Conservation (phyloP, 441 rosid species). For the Hura crepitans region DNA sequence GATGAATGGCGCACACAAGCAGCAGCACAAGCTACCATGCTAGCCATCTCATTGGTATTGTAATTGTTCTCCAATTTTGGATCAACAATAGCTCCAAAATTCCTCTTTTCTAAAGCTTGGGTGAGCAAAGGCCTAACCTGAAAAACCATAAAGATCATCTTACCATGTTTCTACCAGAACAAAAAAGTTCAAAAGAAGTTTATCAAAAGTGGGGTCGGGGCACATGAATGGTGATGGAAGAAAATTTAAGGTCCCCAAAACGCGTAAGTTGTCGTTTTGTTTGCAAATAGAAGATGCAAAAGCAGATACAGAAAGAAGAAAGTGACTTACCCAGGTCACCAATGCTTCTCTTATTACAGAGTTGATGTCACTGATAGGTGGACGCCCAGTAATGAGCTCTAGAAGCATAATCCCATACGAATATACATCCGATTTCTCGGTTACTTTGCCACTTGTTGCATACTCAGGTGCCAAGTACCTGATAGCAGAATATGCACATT, state of each 20-base stretch:
- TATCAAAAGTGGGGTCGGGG: slow-evolving; percentile 22
- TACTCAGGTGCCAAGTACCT: slow-evolving; percentile 86
- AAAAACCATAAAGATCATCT: not conserved
- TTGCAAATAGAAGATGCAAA: not conserved
- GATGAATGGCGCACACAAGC: slow-evolving; percentile 20
- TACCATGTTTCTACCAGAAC: not conserved
- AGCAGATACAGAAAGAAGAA: too few species aligned
- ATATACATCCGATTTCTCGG: slow-evolving; percentile 82
- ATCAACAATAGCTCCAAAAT: slow-evolving; percentile 14
- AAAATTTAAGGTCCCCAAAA: too few species aligned
- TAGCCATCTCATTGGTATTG: slow-evolving; percentile 13
- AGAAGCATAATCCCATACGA: slow-evolving; percentile 77
- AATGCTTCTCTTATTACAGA: slow-evolving; percentile 56
- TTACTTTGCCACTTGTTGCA: slow-evolving; percentile 78
- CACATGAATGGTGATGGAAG: slow-evolving; percentile 21
- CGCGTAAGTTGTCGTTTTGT: not conserved
- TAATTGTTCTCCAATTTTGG: slow-evolving; percentile 8
- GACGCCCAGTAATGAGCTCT: slow-evolving; percentile 78
- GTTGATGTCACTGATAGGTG: slow-evolving; percentile 49
- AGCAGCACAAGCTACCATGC: slow-evolving; percentile 24
- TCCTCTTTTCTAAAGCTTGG: slow-evolving; percentile 16
- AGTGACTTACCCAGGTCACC: slow-evolving; percentile 68
- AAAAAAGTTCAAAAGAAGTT: not conserved
- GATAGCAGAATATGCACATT: not conserved
- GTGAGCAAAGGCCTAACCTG: slow-evolving; percentile 21